Evolutionary conservation across 257 asterid genomes (phyloP), one percentile per base, ranked within the genome.

Genomic region (Pogostemon cablin): DNA sequence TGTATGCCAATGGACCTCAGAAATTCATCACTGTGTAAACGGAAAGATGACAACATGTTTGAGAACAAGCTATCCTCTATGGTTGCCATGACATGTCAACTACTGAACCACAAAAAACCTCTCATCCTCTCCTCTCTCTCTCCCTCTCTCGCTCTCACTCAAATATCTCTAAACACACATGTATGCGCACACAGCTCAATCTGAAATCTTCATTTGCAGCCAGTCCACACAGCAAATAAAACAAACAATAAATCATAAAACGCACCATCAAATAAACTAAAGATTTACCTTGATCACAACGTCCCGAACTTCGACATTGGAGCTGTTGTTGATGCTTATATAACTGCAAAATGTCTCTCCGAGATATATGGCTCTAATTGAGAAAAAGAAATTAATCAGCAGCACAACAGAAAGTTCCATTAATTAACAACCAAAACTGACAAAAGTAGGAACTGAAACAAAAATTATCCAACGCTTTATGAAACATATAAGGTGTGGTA

Each of bases 281-380:
- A 11, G 52, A 47, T 37, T 66, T 74, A 91, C 99, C 99, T 93
- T 93, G 70, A 93, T 91, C 17, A 88, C 84, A 73, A 93, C 83
- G 68, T 91, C 99, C 49, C 96, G 85, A 46, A 78, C 98, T 88
- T 89, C 99, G 72, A 80, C 81, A 72, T 39, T 88, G 41, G 98
- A 91, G 80, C 99, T 93, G 82, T 93, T 93, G 87, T 91, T 93
- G 72, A 93, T 93, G 80, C 99, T 93, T 72, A 93, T 80, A 63
- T 93, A 93, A 75, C 99, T 91, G 95, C 99, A 91, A 77, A 93
- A 93, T 15, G 98, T 93, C 91, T 93, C 99, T 73, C 99, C 99
- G 80, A 93, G 77, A 84, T 91, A 93, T 81, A 93, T 93, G 54
- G 99, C 99, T 83, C 99, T 93, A 72, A 75, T 79, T 48, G 37